These are phyloP conservation scores for Calamus simplicifolius DNA, from an alignment of 176 grass and related monocot genomes.

Conservation along the genomic window DNA sequence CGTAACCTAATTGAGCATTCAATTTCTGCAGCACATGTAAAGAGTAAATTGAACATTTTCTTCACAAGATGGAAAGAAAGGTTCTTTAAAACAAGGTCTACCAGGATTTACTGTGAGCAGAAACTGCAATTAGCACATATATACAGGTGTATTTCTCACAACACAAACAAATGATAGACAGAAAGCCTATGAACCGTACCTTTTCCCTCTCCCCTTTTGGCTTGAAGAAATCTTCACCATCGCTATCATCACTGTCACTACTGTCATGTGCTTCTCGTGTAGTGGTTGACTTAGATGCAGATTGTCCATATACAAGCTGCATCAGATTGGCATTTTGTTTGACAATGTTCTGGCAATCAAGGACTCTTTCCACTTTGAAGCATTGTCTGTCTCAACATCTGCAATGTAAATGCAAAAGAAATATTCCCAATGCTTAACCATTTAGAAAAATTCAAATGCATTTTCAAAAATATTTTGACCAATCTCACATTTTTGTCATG, in stretches of 20 bases:
- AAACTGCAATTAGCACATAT: no score
- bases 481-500: no score
- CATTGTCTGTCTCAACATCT: constrained; percentile 54
- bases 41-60: background rate
- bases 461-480: no score
- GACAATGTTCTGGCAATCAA: constrained; percentile 55
- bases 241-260: constrained; percentile 43
- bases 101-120: no score
- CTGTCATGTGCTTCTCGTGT: constrained; percentile 22
- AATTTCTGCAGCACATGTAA: constrained; percentile 37
- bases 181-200: background rate
- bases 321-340: constrained; percentile 62
- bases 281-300: constrained; percentile 20
- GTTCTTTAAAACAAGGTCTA: no score
- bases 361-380: constrained; percentile 85
- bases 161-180: background rate
- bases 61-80: no score
- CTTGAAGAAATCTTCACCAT: constrained; percentile 69
- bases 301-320: constrained; percentile 74
- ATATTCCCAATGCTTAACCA: no score
- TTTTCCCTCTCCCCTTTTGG: constrained; percentile 57
- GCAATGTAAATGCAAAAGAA: constrained; percentile 14
- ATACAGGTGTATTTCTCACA: no score
- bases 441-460: no score
- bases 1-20: constrained; percentile 39